Base-by-base conservation (phyloP, 2,329 filamentous ascomycete species). In the Ophiostoma triangulosporum region DNA sequence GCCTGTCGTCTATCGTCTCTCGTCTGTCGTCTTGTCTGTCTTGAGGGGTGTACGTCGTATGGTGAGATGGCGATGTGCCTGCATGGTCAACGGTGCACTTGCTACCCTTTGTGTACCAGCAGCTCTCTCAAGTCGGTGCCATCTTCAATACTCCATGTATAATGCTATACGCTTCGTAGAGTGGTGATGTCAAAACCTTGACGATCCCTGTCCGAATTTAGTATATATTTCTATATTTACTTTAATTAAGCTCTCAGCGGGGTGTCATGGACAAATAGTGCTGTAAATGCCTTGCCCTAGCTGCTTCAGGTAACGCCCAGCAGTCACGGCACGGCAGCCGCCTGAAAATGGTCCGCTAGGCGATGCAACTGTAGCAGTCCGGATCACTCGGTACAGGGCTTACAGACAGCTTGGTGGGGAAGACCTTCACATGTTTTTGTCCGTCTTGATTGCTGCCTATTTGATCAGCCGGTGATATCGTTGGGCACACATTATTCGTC, bases 331-430 rank as follows among this genome's bases (percentile, higher is more conserved):
- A 29, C 24, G 24, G 43, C 24, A 46, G 20, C 11, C 15, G 43
- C 36, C 36, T 14, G 14, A 9, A 31, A 17, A 46, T 17, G 43
- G 24, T 31, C 26, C 29, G 22, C 9, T 14, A 17, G 22, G 14
- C 43, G 11, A 17, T 49, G 17, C 27, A 32, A 29, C 22, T 22
- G 15, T 32, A 48, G 35, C 51, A 26, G 24, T 32, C 52, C 54
- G 54, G 54, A 55, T 52, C 43, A 38, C 24, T 55, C 54, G 54
- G 54, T 32, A 14, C 45, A 49, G 48, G 31, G 46, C 52, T 45
- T 20, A 40, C 24, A 24, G 24, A 43, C 27, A 35, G 29, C 22
- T 12, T 48, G 27, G 45, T 49, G 33, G 46, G 43, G 52, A 15
- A 29, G 32, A 53, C 43, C 51, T 53, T 27, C 22, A n/a, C n/a